Percentiles rank a stretch among this genome's conserved stretches.
These are phyloP conservation scores for Rachicladosporium sp. DNA, from an alignment of 2,329 filamentous ascomycete species.

Conservation along the genomic window DNA sequence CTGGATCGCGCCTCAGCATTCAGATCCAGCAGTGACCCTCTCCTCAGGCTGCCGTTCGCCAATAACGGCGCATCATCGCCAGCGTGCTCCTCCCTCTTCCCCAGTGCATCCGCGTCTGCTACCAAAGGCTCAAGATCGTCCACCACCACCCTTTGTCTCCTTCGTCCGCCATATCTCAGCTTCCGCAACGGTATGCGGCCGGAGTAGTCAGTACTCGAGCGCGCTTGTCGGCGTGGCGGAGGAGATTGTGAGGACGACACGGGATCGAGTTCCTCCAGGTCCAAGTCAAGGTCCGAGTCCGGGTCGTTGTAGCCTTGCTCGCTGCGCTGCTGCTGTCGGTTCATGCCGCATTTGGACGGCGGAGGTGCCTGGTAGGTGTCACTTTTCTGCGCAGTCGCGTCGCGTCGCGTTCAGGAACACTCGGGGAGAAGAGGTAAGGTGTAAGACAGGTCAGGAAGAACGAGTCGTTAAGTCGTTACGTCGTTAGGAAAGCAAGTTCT, in stretches of 20 bases:
- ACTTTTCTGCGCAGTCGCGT: neutral
- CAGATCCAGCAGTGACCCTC: conserved; percentile 6
- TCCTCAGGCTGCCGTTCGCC: conserved; percentile 6
- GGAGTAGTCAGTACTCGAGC: conserved; percentile 26
- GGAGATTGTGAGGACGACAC: conserved; percentile 13
- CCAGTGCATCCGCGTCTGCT: conserved; percentile 33
- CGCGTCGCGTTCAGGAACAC: neutral
- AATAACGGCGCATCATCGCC: conserved; percentile 64
- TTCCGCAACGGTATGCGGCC: conserved; percentile 58
- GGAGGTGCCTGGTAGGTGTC: neutral
- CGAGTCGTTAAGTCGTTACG: too few relatives aligned
- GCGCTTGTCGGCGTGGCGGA: neutral
- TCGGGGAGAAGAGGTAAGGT: too few relatives aligned
- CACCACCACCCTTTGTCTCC: conserved; percentile 36
- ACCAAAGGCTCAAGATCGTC: conserved; percentile 55
- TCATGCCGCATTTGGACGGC: conserved; percentile 30
- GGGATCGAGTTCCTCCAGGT: conserved; percentile 70
- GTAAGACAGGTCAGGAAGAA: too few relatives aligned
- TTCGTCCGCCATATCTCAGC: conserved; percentile 36
- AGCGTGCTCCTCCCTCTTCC: conserved; percentile 1
- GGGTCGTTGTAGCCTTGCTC: conserved; percentile 38
- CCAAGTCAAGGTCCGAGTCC: conserved; percentile 66
- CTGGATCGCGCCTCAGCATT: conserved; percentile 20
- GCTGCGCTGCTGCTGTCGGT: neutral
- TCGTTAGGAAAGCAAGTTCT: too few relatives aligned